Percentiles rank a stretch among this genome's conserved stretches.
Conservation (phyloP, 2,329 filamentous ascomycete genomes). For the Botrytis hyacinthi region DNA sequence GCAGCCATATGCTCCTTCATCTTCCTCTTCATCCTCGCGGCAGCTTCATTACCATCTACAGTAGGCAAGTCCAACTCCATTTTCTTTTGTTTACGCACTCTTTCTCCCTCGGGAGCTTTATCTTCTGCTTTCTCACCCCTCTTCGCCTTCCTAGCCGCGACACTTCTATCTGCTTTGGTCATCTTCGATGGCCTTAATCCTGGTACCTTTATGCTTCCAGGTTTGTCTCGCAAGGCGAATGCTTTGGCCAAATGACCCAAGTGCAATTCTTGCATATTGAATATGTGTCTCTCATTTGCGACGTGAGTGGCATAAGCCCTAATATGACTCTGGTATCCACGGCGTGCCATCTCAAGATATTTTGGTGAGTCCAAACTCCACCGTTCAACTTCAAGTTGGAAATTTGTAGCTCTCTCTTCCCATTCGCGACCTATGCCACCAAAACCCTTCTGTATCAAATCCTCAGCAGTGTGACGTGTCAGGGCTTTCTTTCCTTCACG, state of each 20-base stretch:
- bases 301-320: conserved; percentile 94
- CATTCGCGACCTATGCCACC: conserved; percentile 52
- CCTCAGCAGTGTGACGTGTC: conserved; percentile 59
- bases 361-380: conserved; percentile 63
- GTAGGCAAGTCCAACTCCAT: conserved; percentile 41
- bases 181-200: conserved; percentile 45
- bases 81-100: conserved; percentile 40
- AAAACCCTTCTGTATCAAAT: conserved; percentile 66
- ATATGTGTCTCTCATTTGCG: conserved; percentile 77
- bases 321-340: conserved; percentile 88
- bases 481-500: conserved; percentile 62
- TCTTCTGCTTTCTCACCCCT: conserved; percentile 40
- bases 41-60: conserved; percentile 55
- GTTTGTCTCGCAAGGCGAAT: conserved; percentile 85
- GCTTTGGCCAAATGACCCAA: conserved; percentile 92
- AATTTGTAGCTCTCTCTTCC: conserved; percentile 65
- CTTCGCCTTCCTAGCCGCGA: conserved; percentile 39
- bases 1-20: conserved; percentile 55
- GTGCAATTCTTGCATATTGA: conserved; percentile 89
- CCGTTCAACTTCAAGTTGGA: conserved; percentile 63
- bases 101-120: conserved; percentile 38
- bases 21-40: conserved; percentile 64
- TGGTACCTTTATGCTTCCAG: conserved; percentile 70
- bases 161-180: conserved; percentile 43
- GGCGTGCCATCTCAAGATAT: conserved; percentile 75